Conservation (phyloP, 1,284 basidiomycete species). For the Leccinum pachyderme region DNA sequence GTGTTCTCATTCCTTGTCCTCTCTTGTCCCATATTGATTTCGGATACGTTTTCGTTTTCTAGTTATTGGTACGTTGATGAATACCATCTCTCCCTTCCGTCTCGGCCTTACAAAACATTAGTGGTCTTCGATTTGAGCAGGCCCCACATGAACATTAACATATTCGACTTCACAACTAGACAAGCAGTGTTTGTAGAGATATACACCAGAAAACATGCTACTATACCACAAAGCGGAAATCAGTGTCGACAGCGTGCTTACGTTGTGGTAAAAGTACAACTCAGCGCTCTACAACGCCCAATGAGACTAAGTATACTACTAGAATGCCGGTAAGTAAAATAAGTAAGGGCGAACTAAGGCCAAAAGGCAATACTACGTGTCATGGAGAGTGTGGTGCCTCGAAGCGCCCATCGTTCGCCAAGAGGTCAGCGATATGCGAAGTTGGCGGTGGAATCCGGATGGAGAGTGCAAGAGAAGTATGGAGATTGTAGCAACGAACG, state of each 20-base stretch:
- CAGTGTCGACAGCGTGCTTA: constrained; percentile 15
- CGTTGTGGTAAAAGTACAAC: constrained; percentile 36
- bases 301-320: constrained; percentile 33
- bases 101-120: constrained; percentile 34
- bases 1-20: constrained; percentile 27
- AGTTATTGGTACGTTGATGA: constrained; percentile 76
- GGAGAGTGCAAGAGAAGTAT: constrained; percentile 11
- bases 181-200: constrained; percentile 14
- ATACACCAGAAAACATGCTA: constrained; percentile 12
- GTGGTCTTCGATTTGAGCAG: constrained; percentile 81
- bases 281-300: constrained; percentile 33
- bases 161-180: not conserved
- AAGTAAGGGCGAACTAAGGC: constrained; percentile 27
- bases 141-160: constrained; percentile 46
- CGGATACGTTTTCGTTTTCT: constrained; percentile 14
- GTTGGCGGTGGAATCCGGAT: constrained; percentile 18
- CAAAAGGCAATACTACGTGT: constrained; percentile 17
- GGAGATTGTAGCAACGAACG: constrained; percentile 32
- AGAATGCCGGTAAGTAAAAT: constrained; percentile 32
- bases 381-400: constrained; percentile 2
- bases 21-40: constrained; percentile 8
- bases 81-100: constrained; percentile 9
- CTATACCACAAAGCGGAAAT: constrained; percentile 6
- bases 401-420: constrained; percentile 15
- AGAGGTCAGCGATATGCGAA: constrained; percentile 12